These are phyloP conservation scores for Corrigiola litoralis DNA, from an alignment of 179 eudicot genomes.

Conservation along the genomic window DNA sequence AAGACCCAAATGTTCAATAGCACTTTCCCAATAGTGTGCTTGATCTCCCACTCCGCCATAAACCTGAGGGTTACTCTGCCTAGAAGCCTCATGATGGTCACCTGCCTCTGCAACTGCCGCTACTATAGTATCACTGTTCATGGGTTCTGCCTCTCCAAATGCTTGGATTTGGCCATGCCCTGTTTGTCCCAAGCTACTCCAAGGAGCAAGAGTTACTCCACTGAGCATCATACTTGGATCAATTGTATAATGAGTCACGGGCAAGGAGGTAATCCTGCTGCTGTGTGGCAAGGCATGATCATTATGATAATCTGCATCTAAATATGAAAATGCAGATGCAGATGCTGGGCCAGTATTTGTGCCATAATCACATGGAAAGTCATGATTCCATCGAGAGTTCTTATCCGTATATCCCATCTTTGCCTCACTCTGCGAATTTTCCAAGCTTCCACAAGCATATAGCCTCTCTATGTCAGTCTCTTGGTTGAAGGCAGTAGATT, in stretches of 20 bases:
- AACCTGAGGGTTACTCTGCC: not conserved
- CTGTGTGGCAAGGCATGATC: not conserved
- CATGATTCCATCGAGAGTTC: conserved; percentile 25
- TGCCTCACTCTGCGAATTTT: conserved; percentile 14
- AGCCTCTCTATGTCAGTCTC: not conserved
- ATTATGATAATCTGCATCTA: not conserved
- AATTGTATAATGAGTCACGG: not conserved
- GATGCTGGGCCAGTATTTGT: not conserved
- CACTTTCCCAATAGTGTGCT: conserved; percentile 31
- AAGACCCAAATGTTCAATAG: conserved; percentile 17
- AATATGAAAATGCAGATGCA: not conserved
- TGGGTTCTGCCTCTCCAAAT: not conserved
- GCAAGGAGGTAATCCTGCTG: not conserved
- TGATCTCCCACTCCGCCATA: conserved; percentile 16
- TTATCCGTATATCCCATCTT: conserved; percentile 20
- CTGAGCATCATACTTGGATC: conserved; percentile 3
- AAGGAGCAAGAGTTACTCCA: not conserved
- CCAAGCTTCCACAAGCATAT: conserved; percentile 16
- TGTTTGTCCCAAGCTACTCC: not conserved
- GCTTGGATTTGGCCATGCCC: not conserved
- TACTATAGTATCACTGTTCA: not conserved
- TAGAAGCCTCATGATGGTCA: conserved; percentile 5
- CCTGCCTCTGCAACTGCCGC: not conserved
- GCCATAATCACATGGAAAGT: conserved; percentile 7
- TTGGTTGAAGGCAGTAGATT: conserved; percentile 1